These are phyloP conservation scores for Wickerhamomyces hampshirensis DNA, from an alignment of 805 yeast genomes.

Conservation along the genomic window DNA sequence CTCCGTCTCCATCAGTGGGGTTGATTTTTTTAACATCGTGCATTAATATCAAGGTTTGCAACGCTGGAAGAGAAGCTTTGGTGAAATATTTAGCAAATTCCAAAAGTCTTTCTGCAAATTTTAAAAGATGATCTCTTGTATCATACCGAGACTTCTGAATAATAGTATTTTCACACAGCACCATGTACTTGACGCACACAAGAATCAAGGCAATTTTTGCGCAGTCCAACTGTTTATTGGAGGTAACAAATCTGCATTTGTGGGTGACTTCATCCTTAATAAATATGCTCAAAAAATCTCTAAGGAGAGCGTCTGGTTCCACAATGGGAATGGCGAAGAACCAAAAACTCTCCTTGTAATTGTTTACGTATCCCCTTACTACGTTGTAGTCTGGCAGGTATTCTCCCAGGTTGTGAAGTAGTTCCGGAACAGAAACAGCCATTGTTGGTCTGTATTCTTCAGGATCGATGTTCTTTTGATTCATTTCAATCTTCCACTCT, in stretches of 20 bases:
- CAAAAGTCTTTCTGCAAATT: conserved; percentile 14
- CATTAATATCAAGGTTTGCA: conserved; percentile 18
- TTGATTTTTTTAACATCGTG: conserved; percentile 13
- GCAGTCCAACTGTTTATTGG: conserved; percentile 14
- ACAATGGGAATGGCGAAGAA: conserved; percentile 13
- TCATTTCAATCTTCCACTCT: conserved; percentile 19
- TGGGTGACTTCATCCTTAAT: conserved; percentile 4
- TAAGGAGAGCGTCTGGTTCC: conserved; percentile 8
- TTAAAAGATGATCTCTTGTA: conserved; percentile 10
- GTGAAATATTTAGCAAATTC: conserved; percentile 8
- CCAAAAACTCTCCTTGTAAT: conserved; percentile 17
- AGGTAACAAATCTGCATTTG: conserved; percentile 6
- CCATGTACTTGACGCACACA: conserved; percentile 8
- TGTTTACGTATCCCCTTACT: conserved; percentile 11
- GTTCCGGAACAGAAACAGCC: conserved; percentile 6
- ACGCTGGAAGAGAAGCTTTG: conserved; percentile 17
- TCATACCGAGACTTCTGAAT: conserved; percentile 6
- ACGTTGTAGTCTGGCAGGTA: conserved; percentile 19
- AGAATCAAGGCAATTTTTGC: conserved; percentile 19
- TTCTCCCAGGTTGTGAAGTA: conserved; percentile 10
- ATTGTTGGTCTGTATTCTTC: conserved; percentile 9
- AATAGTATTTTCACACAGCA: conserved; percentile 5
- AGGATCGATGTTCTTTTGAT: conserved; percentile 5
- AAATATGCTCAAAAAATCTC: conserved; percentile 17
- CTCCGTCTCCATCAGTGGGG: conserved; percentile 21